These are phyloP conservation scores for Podaxis sp. DNA, from an alignment of 768 basidiomycete genomes.

Conservation along the genomic window DNA sequence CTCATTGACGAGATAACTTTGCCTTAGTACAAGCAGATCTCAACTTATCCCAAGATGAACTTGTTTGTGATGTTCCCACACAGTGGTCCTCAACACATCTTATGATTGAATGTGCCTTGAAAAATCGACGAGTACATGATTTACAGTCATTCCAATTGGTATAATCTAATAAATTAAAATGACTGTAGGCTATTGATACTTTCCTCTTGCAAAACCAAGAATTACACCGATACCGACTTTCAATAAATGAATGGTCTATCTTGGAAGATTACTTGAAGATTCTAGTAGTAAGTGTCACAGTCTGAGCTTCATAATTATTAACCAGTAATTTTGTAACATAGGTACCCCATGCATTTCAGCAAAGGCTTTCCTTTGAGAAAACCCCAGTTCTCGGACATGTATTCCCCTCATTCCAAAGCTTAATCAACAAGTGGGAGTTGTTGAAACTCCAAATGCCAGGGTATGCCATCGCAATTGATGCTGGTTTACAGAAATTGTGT, in stretches of 20 bases:
- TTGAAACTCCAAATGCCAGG: slow-evolving; percentile 14
- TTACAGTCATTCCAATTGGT: too few relatives aligned
- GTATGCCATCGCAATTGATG: slow-evolving; percentile 21
- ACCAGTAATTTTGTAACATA: slow-evolving; percentile 13
- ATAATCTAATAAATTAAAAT: too few relatives aligned
- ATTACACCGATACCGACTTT: too few relatives aligned
- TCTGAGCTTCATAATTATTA: too few relatives aligned
- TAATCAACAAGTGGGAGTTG: slow-evolving; percentile 24
- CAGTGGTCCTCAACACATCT: slow-evolving; percentile 31
- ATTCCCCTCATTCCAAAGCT: slow-evolving; percentile 26
- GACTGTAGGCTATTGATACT: too few relatives aligned
- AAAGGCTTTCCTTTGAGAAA: slow-evolving; percentile 28
- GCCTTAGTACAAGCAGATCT: slow-evolving; percentile 1
- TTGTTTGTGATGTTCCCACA: slow-evolving; percentile 30
- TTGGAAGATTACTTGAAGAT: too few relatives aligned
- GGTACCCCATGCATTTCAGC: slow-evolving; percentile 34
- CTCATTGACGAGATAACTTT: slow-evolving; percentile 17
- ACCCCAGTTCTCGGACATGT: slow-evolving; percentile 28
- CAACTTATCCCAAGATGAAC: slow-evolving; percentile 22
- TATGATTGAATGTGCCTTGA: slow-evolving; percentile 25
- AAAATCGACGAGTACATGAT: too few relatives aligned
- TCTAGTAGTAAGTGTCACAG: too few relatives aligned
- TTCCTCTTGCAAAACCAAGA: too few relatives aligned
- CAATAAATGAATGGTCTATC: too few relatives aligned
- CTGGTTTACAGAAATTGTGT: slow-evolving; percentile 29